Base-by-base conservation (phyloP, 2,329 filamentous ascomycete species). In the Dichotomopilus funicola region DNA sequence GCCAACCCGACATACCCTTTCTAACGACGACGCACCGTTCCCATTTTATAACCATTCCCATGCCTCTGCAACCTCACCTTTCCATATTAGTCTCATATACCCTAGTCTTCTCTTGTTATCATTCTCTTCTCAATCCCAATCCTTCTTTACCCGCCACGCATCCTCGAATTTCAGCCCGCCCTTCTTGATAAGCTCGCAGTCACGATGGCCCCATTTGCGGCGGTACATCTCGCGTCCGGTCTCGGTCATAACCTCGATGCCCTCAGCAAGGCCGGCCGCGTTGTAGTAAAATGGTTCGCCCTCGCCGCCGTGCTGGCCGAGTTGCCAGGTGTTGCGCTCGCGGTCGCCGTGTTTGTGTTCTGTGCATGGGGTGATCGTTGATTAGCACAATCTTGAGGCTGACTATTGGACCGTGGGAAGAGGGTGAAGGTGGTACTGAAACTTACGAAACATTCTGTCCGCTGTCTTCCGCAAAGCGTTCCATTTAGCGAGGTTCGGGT, bases 261-360 rank as follows among this genome's bases (percentile, higher is more conserved):
- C 73, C 47, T 69, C 65, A 4, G 72, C 69, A 51, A 79, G 68
- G 1, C 77, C 78, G 1, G 71, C 71, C 0, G 73, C 60, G 51
- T 76, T 69, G 57, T 79, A 75, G 64, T 80, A 77, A 57, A 75
- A 82, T 1, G 78, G 78, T 63, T 82, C 79, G 11, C 75, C 77
- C 31, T 71, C 51, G 1, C 79, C 79, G 35, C 78, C 78, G 5
- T 67, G 71, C 62, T 82, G 79, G 35, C 73, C 71, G 2, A 63
- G 65, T 62, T 81, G 78, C 79, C 79, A 82, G 9, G 71, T 76
- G 64, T 81, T 81, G 35, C 78, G 70, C 19, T 67, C 64, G 46
- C 70, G 69, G 6, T 66, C 66, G 47, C 70, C 67, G 53, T 74
- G 68, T 61, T 76, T 76, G 63, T 73, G 71, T 41, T 73, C 58